Base-by-base conservation (phyloP, 441 rosid genomes). In the Rhodomyrtus psidioides region DNA sequence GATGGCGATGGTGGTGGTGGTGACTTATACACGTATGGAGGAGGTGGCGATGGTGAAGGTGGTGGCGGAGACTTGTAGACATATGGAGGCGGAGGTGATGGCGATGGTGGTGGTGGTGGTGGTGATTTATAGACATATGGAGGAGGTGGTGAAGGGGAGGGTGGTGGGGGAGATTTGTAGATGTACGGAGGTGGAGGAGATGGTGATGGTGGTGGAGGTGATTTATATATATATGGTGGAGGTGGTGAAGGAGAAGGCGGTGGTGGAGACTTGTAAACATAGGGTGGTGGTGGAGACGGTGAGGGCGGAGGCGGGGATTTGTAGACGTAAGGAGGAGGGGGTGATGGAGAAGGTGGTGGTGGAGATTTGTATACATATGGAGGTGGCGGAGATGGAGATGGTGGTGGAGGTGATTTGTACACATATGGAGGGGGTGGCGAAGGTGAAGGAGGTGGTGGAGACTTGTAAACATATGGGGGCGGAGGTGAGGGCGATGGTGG, bases 21-120 rank as follows among this genome's bases (percentile, higher is more conserved):
- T 21, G 57, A 55, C 34, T 58, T 13, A 1, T 58, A 58, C 4
- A 58, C 8, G 6, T 58, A 58, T 2, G 65, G 34, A 5, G 65
- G 34, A 7, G 74, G 17, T 3, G 10, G 39, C 2, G 65, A 59
- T 7, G 70, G 26, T 2, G 79, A 5, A 19, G 79, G n/a, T 10
- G 49, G 79, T 0, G 79, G 79, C 0, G 79, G 51, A 2, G 79
- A 70, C 5, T 70, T 70, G 5, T 70, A 70, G 5, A 70, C 9
- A 39, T 70, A 70, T 0, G 9, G 51, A 2, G 79, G 5, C 0
- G 26, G 2, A 0, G 16, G n/a, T 10, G 79, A 21, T 0, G 79
- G 49, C 1, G 6, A 70, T 0, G 24, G 16, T 0, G n/a, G n/a
- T 0, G 24, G 16, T 0, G n/a, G n/a, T 0, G 2, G 79, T 0